phyloP scores from a whole-genome alignment of 2,329 filamentous ascomycete genomes.

The Alternaria arbusti region DNA sequence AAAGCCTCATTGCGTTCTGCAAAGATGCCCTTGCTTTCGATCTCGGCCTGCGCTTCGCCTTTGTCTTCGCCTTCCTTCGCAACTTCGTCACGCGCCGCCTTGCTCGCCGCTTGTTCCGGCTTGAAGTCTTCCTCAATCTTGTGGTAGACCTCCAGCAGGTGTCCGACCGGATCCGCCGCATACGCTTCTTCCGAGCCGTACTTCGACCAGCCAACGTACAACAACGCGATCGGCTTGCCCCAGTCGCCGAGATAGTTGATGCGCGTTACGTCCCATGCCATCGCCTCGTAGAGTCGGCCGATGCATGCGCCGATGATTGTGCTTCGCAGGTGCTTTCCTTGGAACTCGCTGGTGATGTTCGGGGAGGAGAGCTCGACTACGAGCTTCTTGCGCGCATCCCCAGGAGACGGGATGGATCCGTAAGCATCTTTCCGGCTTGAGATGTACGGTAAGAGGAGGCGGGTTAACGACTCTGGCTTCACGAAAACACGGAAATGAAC shows the following conservation, averaged over 20 bases:
- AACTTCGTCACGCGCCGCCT: constrained; percentile 60
- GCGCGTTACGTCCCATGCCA: constrained; percentile 67
- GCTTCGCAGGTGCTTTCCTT: constrained; percentile 69
- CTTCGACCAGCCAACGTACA: constrained; percentile 69
- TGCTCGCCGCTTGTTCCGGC: constrained; percentile 62
- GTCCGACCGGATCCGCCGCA: constrained; percentile 69
- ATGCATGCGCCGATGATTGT: constrained; percentile 71
- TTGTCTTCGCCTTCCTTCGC: constrained; percentile 59
- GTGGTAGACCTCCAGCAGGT: constrained; percentile 74
- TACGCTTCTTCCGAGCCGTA: constrained; percentile 71
- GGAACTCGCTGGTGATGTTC: constrained; percentile 76
- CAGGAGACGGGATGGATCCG: too few relatives aligned
- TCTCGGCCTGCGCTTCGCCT: constrained; percentile 32
- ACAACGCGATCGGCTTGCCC: constrained; percentile 68
- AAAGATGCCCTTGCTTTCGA: constrained; percentile 41
- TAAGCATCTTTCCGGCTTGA: too few relatives aligned
- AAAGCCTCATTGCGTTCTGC: constrained; percentile 61
- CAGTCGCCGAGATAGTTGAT: constrained; percentile 74
- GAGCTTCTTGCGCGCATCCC: too few relatives aligned
- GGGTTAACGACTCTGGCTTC: constrained; percentile 63
- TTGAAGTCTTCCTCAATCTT: constrained; percentile 66
- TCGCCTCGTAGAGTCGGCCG: constrained; percentile 63
- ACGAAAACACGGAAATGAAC: constrained; percentile 74
- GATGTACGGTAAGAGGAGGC: constrained; percentile 68
- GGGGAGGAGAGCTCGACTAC: constrained; percentile 77